A percentile compares a stretch with the other conserved stretches of the same genome.
These are phyloP conservation scores for Fusarium heterosporum DNA, from an alignment of 2,329 filamentous ascomycete genomes.

Conservation along the genomic window DNA sequence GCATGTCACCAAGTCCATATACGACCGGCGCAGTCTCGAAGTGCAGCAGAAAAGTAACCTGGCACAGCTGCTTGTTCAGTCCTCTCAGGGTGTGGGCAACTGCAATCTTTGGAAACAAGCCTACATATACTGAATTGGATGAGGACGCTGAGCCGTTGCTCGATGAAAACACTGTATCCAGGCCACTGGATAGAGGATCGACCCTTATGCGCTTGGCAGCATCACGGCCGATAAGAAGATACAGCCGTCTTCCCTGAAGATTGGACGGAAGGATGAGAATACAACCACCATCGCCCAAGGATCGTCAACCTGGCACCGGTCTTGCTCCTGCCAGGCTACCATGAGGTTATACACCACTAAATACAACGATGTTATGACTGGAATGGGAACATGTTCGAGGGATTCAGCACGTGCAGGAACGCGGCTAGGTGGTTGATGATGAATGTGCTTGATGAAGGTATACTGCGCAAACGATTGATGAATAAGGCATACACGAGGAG, in stretches of 20 bases:
- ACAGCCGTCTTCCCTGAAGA: constrained; percentile 45
- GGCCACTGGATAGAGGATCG: constrained; percentile 56
- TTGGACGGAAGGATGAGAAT: no score
- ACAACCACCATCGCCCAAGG: neutral
- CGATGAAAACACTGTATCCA: constrained; percentile 17
- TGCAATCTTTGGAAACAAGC: constrained; percentile 8
- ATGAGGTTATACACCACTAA: neutral
- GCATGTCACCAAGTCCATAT: constrained; percentile 19
- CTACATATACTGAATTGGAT: constrained; percentile 4
- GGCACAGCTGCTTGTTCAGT: constrained; percentile 26
- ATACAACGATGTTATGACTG: neutral
- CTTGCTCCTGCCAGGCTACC: neutral
- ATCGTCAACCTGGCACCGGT: no score
- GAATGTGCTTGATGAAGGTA: neutral
- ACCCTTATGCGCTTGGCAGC: constrained; percentile 59
- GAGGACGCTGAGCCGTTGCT: constrained; percentile 44
- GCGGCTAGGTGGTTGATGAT: constrained; percentile 2
- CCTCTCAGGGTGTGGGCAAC: constrained; percentile 32
- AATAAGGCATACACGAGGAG: neutral
- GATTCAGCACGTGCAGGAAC: neutral
- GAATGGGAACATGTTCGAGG: neutral
- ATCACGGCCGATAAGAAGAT: constrained; percentile 53
- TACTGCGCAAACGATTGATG: neutral
- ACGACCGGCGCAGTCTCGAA: neutral
- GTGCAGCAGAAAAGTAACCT: constrained; percentile 4